Evolutionary conservation across 345 rosid genomes (phyloP).

Genomic region (Hibiscus syriacus): DNA sequence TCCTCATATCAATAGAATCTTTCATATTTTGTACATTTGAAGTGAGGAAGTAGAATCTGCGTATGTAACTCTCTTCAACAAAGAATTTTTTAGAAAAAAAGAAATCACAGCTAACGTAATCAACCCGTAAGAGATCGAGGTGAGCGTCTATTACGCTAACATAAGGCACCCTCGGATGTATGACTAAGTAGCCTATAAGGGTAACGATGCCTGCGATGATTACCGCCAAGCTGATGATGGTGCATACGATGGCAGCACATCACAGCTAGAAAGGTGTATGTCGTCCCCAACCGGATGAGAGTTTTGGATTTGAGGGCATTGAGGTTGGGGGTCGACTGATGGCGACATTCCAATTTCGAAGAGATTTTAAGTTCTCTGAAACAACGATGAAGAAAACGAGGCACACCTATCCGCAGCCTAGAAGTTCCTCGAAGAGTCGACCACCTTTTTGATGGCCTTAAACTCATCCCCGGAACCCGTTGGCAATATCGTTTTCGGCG

Average conservation of each 20-base stretch:
- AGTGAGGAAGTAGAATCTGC: no score
- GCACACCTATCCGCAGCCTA: no score
- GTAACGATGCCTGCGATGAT: conserved; percentile 55
- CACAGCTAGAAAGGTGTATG: conserved; percentile 57
- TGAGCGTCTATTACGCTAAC: conserved; percentile 50
- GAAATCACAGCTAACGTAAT: no score
- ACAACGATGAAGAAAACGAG: background rate
- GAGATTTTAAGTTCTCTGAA: no score
- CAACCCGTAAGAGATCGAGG: conserved; percentile 43
- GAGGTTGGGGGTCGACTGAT: background rate
- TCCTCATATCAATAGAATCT: no score
- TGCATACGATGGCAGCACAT: conserved; percentile 66
- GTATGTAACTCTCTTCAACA: no score
- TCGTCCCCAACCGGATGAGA: background rate
- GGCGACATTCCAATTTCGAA: conserved; percentile 23
- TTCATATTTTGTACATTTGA: no score
- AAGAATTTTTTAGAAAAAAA: no score
- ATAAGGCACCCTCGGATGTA: conserved; percentile 75
- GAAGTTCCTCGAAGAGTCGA: no score
- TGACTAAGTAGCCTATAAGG: conserved; percentile 55
- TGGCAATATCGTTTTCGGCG: no score
- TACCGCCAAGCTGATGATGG: conserved; percentile 47
- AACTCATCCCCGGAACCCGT: no score
- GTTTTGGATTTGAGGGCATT: background rate
- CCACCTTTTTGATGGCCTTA: no score